A percentile compares a stretch with the other conserved stretches of the same genome.
These are phyloP conservation scores for Ogataea sp. DNA, from an alignment of 805 yeast genomes.

Conservation along the genomic window DNA sequence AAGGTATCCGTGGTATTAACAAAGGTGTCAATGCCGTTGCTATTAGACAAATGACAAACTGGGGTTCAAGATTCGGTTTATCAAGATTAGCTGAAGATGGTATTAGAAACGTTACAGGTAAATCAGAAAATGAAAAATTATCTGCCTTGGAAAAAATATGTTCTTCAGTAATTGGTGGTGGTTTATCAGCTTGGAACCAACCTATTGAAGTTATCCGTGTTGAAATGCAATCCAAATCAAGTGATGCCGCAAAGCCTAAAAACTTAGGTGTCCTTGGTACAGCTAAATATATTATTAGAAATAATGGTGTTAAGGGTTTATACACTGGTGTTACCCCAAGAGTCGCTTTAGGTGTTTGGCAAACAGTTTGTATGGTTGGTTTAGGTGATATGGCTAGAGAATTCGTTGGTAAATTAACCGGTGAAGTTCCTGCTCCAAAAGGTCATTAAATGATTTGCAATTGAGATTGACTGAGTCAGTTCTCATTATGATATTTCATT, in stretches of 20 bases:
- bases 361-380: conserved; percentile 97
- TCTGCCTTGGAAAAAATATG: conserved; percentile 72
- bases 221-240: conserved; percentile 95
- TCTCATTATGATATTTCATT: too few relatives aligned
- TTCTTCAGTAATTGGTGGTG: conserved; percentile 92
- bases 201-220: conserved; percentile 97
- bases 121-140: conserved; percentile 54
- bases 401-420: conserved; percentile 53
- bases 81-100: conserved; percentile 85
- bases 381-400: conserved; percentile 91
- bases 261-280: conserved; percentile 74
- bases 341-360: conserved; percentile 96
- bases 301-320: conserved; percentile 82
- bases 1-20: conserved; percentile 92
- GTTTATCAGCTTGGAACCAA: conserved; percentile 97
- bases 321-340: conserved; percentile 97
- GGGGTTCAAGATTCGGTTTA: conserved; percentile 97
- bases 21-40: conserved; percentile 99
- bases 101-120: conserved; percentile 58
- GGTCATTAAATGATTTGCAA: conserved; percentile 27
- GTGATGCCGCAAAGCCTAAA: conserved; percentile 92
- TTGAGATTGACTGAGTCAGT: too few relatives aligned
- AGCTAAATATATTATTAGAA: conserved; percentile 70
- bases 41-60: conserved; percentile 96
- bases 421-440: conserved; percentile 41